phyloP scores from a whole-genome alignment of 495 filamentous ascomycete species.

The Rostrohypoxylon terebratum region DNA sequence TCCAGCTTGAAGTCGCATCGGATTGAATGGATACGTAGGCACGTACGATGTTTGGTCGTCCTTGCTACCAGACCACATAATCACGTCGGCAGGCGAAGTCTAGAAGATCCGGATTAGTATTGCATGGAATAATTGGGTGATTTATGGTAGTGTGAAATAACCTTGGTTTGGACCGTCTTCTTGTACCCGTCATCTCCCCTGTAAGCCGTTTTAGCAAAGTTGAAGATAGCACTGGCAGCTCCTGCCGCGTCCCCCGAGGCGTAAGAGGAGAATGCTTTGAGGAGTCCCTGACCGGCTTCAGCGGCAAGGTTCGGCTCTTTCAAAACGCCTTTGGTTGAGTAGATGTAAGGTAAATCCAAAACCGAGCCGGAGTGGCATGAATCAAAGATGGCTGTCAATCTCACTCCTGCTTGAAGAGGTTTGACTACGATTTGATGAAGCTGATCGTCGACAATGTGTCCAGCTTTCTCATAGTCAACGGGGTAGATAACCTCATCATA shows the following conservation, averaged over 20 bases:
- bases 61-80: constrained; percentile 98
- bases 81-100: constrained; percentile 94
- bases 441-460: constrained; percentile 96
- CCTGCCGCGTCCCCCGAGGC: constrained; percentile 83
- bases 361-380: constrained; percentile 97
- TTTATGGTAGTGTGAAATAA: neutral
- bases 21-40: neutral
- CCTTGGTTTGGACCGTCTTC: constrained; percentile 82
- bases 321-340: constrained; percentile 93
- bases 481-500: constrained; percentile 98
- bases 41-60: constrained; percentile 92
- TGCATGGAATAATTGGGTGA: constrained; percentile 48
- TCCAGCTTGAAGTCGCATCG: constrained; percentile 34
- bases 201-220: constrained; percentile 89
- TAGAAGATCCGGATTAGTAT: constrained; percentile 8
- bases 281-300: constrained; percentile 90
- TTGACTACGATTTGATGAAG: constrained; percentile 91
- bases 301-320: constrained; percentile 98
- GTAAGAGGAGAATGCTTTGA: constrained; percentile 85
- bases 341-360: constrained; percentile 96
- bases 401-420: constrained; percentile 84
- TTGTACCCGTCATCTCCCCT: constrained; percentile 85
- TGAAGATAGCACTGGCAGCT: constrained; percentile 77
- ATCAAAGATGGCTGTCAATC: constrained; percentile 96
- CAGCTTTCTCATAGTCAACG: constrained; percentile 86